Conservation (phyloP, 345 rosid species). For the Boechera divaricarpa region DNA sequence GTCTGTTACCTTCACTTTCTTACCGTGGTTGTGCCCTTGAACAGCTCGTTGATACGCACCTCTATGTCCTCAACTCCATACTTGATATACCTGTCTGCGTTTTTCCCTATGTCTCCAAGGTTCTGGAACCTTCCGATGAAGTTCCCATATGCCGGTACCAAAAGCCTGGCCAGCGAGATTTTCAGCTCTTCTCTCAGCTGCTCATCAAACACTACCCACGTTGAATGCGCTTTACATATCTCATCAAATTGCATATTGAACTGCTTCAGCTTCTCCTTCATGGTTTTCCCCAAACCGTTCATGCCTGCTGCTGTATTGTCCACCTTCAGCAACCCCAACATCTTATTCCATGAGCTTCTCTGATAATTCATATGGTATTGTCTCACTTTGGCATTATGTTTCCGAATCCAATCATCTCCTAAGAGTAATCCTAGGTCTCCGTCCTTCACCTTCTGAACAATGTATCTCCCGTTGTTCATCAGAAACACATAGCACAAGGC, state of each 20-base stretch:
- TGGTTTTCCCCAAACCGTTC: slow-evolving; percentile 50
- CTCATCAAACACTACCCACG: slow-evolving; percentile 69
- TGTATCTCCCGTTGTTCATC: slow-evolving; percentile 89
- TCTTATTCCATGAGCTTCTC: slow-evolving; percentile 78
- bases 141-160: slow-evolving; percentile 68
- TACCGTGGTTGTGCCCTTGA: slow-evolving; percentile 59
- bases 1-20: slow-evolving; percentile 56
- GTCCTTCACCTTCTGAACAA: slow-evolving; percentile 83
- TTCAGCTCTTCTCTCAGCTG: slow-evolving; percentile 69
- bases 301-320: slow-evolving; percentile 51
- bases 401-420: slow-evolving; percentile 87
- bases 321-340: slow-evolving; percentile 60
- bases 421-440: slow-evolving; percentile 69
- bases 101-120: slow-evolving; percentile 62
- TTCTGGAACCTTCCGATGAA: slow-evolving; percentile 62
- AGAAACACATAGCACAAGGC: slow-evolving; percentile 69
- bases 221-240: slow-evolving; percentile 58
- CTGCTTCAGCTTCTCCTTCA: slow-evolving; percentile 65
- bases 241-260: slow-evolving; percentile 64
- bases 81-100: slow-evolving; percentile 51
- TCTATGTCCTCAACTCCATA: slow-evolving; percentile 62
- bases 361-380: slow-evolving; percentile 63
- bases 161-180: slow-evolving; percentile 49
- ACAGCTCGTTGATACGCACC: slow-evolving; percentile 58
- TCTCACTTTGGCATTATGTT: slow-evolving; percentile 74